Evolutionary conservation across 176 grass and related monocot species (phyloP), one percentile per base, ranked within the genome.

Genomic region (Oryza meridionalis): DNA sequence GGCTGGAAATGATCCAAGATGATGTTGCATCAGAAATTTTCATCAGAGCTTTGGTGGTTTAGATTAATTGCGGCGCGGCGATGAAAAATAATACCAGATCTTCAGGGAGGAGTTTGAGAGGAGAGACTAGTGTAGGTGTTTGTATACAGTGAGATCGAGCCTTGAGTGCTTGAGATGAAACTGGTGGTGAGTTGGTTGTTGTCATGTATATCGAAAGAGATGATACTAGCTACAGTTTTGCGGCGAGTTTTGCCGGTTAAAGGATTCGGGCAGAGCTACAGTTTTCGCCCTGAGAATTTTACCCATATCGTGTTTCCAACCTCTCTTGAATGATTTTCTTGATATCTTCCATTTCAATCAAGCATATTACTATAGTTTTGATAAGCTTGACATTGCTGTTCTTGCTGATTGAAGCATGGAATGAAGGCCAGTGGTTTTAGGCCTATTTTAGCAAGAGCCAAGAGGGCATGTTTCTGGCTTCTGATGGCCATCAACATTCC

Each of bases 1-100:
- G 87, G 82, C 85, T 98, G 93, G 91, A 95, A 91, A 85, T 93
- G 90, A 93, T 72, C 45, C 45, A 29, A 51, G 10, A 68, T 32
- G 67, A 16, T 17, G 63, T 16, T 46, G 7, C 79, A 17, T 26
- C 59, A 40, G 42, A 47, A 58, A 62, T 29, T 29, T 31, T 31
- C 29, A 31, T 88, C 61, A 87, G 63, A 84, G 53, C 65, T 72
- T 22, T 70, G 19, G 22, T 64, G 25, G 32, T 2, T 31, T 21
- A 44, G 43, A 51, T 40, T 40, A 40, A 40, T 74, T 35, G 44
- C 32, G 19, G 44, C 32, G 32, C 38, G 4, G n/a, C 40, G 2
- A 37, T 61, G 37, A 47, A 2, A 2, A 72, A 71, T 69, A 22
- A 25, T 32, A 81, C 59, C 78, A 25, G 19, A 77, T 74, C 78